phyloP scores from a whole-genome alignment of 306 rosid genomes.

The Inga oerstediana region DNA sequence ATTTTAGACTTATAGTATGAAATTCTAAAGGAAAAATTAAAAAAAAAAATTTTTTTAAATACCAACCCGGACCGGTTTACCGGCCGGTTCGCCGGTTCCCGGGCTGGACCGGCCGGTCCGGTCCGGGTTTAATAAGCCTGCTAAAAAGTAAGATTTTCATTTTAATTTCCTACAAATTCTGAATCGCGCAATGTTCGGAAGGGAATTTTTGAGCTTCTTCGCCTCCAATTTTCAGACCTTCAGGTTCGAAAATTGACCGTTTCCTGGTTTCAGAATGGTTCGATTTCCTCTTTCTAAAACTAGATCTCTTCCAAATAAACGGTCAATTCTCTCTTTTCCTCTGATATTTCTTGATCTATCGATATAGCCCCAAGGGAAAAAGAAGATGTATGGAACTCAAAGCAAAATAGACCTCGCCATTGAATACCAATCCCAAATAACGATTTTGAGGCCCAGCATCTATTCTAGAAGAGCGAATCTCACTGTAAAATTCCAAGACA shows the following conservation, averaged over 20 bases:
- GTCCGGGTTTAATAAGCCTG: too few relatives aligned
- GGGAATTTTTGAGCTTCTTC: constrained; percentile 26
- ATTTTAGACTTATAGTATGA: too few relatives aligned
- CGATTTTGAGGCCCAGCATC: too few relatives aligned
- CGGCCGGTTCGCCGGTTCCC: too few relatives aligned
- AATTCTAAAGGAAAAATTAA: too few relatives aligned
- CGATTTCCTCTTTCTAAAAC: constrained; percentile 42
- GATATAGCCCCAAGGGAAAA: constrained; percentile 12
- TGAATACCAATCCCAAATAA: constrained; percentile 79
- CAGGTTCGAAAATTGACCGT: constrained; percentile 44
- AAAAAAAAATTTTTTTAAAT: too few relatives aligned
- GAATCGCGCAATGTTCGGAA: constrained; percentile 16
- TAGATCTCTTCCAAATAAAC: constrained; percentile 39
- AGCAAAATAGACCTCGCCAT: constrained; percentile 80
- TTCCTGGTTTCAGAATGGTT: constrained; percentile 51
- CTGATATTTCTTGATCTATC: constrained; percentile 46
- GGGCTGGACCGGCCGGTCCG: too few relatives aligned
- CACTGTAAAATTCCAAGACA: too few relatives aligned
- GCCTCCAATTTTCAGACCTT: constrained; percentile 36
- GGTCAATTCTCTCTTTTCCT: constrained; percentile 16
- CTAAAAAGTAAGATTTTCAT: constrained; percentile 17
- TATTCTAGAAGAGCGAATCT: too few relatives aligned
- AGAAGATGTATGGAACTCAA: constrained; percentile 77
- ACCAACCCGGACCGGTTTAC: too few relatives aligned
- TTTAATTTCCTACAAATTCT: constrained; percentile 14